Base-by-base conservation (phyloP, 805 yeast genomes). In the Zygosaccharomyces bailii region DNA sequence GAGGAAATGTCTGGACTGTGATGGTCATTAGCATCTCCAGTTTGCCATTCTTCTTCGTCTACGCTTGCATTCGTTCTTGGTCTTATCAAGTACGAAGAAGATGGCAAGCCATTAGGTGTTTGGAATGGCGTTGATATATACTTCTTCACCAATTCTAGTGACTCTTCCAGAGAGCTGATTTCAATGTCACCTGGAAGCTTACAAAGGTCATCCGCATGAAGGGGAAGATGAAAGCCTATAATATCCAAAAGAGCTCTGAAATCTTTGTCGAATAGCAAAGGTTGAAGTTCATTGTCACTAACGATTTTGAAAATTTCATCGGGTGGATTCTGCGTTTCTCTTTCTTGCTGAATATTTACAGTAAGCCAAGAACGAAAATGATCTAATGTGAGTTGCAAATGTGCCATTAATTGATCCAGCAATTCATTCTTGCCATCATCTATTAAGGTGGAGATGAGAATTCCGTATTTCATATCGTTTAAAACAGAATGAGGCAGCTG, bases 361-460 rank as follows among this genome's bases (percentile, higher is more conserved):
- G 51, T 29, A 13, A 52, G 17, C 55, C 54, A 55, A 1, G 57
- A 39, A 27, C 49, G 44, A 36, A 56, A 52, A 4, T 41, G 40
- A 21, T 53, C 53, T 3, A 56, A 30, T 4, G 51, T 27, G 4
- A 44, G 18, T 11, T 48, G 38, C 18, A 65, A 35, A 44, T 63
- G 60, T 1, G 39, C 14, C 2, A 51, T 30, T 25, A 66, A 38
- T 10, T 32, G 32, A 8, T 54, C 57, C 5, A 65, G 38, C 4
- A 57, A 23, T 4, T 57, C 59, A 5, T 23, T 32, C 29, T 61
- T 59, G 5, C 57, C 60, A 23, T 61, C 62, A 48, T 66, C 70
- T 8, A 65, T 40, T n/a, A 66, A 41, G 4, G 67, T 44, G 0
- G 68, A 60, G 2, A 66, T 59, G 2, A 65, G 29, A 20, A 66